phyloP scores from a whole-genome alignment of 2,329 filamentous ascomycete species.

The Colletotrichum filicis region DNA sequence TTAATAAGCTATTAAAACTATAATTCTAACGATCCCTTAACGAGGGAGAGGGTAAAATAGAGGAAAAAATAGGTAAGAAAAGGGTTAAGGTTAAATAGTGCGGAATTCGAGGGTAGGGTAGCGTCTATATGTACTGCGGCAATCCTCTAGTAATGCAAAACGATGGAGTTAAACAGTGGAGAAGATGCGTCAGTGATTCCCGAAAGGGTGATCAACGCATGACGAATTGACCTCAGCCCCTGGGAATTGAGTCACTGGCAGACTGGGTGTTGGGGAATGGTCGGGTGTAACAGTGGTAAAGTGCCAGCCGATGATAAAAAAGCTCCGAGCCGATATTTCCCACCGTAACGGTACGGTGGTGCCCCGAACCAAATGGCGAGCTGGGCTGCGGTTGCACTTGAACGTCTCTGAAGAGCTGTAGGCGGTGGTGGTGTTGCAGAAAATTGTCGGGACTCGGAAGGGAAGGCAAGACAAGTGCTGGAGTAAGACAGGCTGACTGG shows the following conservation, averaged over 20 bases:
- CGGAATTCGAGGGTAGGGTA: too few relatives aligned
- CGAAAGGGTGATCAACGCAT: background rate
- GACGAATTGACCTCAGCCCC: background rate
- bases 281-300: background rate
- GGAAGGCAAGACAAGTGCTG: background rate
- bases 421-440: background rate
- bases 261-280: background rate
- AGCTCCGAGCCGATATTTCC: constrained; percentile 15
- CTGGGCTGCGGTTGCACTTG: background rate
- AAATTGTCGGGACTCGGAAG: background rate
- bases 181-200: background rate
- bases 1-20: too few relatives aligned
- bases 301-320: background rate
- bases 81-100: too few relatives aligned
- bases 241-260: background rate
- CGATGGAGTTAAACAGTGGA: too few relatives aligned
- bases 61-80: too few relatives aligned
- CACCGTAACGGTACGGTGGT: background rate
- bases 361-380: constrained; percentile 3
- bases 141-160: too few relatives aligned
- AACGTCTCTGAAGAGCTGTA: background rate
- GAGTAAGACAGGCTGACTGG: background rate
- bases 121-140: too few relatives aligned
- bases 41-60: too few relatives aligned
- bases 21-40: too few relatives aligned